Evolutionary conservation across 2,329 filamentous ascomycete genomes (phyloP).

Genomic region (Fusarium verticillioides): DNA sequence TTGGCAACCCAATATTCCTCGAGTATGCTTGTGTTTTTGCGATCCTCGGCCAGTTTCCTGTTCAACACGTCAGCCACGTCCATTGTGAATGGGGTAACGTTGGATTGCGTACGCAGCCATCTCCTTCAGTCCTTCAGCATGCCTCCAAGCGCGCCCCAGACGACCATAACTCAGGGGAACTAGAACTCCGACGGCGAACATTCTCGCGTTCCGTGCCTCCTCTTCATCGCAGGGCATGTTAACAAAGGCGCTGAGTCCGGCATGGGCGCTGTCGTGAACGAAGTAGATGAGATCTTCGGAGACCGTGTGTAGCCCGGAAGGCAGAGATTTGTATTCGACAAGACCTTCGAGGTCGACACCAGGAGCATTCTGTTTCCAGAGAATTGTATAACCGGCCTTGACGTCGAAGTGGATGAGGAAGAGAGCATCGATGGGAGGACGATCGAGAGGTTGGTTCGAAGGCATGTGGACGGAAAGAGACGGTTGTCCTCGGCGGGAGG

Average conservation of each 20-base stretch:
- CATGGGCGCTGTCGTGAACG: slow-evolving; percentile 80
- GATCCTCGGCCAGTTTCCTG: slow-evolving; percentile 72
- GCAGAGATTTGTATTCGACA: slow-evolving; percentile 96
- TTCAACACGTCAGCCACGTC: slow-evolving; percentile 37
- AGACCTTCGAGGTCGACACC: slow-evolving; percentile 82
- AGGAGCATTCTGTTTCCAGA: slow-evolving; percentile 81
- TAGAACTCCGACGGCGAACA: slow-evolving; percentile 90
- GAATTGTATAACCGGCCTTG: slow-evolving; percentile 89
- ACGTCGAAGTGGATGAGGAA: slow-evolving; percentile 94
- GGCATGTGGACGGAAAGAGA: slow-evolving; percentile 54
- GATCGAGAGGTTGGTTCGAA: slow-evolving; percentile 45
- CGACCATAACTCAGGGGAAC: slow-evolving; percentile 88
- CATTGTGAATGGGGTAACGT: not conserved
- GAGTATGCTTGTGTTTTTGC: slow-evolving; percentile 70
- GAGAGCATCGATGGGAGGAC: slow-evolving; percentile 71
- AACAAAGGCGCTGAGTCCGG: slow-evolving; percentile 91
- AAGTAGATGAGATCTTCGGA: slow-evolving; percentile 93
- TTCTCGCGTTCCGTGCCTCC: slow-evolving; percentile 84
- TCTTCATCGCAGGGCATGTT: slow-evolving; percentile 82
- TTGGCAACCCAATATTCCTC: slow-evolving; percentile 81
- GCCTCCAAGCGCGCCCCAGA: slow-evolving; percentile 88
- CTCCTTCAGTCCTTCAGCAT: slow-evolving; percentile 79
- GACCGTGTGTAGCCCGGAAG: slow-evolving; percentile 91
- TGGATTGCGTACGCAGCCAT: slow-evolving; percentile 71
- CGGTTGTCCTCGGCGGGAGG: slow-evolving; percentile 53